A percentile compares a stretch with the other conserved stretches of the same genome.
Evolutionary conservation across 2,329 filamentous ascomycete species (phyloP).

Genomic region (Paecilomyces dactylethromorphus): DNA sequence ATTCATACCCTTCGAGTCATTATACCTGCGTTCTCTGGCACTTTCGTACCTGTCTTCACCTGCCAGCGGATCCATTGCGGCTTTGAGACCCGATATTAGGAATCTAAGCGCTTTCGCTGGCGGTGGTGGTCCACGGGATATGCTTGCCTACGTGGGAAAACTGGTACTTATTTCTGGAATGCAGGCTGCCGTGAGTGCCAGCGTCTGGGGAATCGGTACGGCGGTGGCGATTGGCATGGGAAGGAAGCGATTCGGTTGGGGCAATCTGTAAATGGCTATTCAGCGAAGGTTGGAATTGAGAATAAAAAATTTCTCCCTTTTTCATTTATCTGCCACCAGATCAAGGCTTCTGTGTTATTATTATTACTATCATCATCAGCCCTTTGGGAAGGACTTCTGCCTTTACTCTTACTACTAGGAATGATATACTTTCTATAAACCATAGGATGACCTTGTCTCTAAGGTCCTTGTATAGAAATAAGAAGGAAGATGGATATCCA

Average conservation of each 20-base stretch:
- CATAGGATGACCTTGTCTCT: no score
- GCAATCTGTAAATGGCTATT: constrained; percentile 10
- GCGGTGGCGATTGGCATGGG: constrained; percentile 32
- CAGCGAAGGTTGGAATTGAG: no score
- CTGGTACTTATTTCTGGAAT: constrained; percentile 30
- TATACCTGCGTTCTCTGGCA: constrained; percentile 35
- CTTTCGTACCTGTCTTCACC: constrained; percentile 27
- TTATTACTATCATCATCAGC: no score
- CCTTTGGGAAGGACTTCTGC: no score
- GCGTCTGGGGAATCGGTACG: constrained; percentile 32
- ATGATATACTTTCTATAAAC: no score
- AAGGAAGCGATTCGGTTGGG: constrained; percentile 35
- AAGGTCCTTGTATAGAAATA: no score
- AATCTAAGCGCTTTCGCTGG: constrained; percentile 27
- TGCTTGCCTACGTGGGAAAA: constrained; percentile 29
- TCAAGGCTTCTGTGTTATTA: no score
- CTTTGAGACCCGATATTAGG: constrained; percentile 23
- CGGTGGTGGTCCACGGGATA: constrained; percentile 22
- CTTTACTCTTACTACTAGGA: no score
- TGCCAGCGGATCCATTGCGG: constrained; percentile 4
- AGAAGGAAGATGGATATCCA: no score
- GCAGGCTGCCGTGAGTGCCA: constrained; percentile 29
- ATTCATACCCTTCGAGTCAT: constrained; percentile 34
- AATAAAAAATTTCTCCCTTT: no score
- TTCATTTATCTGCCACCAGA: no score